phyloP scores from a whole-genome alignment of 768 basidiomycete species.

The Suillus plorans region DNA sequence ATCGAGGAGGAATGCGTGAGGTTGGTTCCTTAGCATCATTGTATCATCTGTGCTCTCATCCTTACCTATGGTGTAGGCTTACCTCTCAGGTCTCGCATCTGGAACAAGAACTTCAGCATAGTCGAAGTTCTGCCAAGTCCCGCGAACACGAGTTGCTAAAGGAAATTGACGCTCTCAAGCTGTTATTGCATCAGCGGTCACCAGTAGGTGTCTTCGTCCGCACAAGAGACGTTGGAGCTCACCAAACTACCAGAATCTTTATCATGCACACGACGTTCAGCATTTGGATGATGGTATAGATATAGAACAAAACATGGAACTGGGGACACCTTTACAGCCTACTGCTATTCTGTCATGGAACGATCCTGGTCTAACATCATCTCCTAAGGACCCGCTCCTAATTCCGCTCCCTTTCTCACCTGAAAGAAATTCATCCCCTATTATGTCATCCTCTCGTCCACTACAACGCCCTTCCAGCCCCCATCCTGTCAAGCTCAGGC shows the following conservation, averaged over 20 bases:
- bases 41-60: neutral
- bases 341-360: slow-evolving; percentile 21
- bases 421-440: slow-evolving; percentile 17
- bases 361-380: neutral
- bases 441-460: neutral
- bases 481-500: slow-evolving; percentile 17
- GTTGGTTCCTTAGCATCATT: slow-evolving; percentile 20
- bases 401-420: slow-evolving; percentile 23
- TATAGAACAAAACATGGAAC: slow-evolving; percentile 49
- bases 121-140: slow-evolving; percentile 19
- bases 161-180: slow-evolving; percentile 26
- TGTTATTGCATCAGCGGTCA: slow-evolving; percentile 3
- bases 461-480: slow-evolving; percentile 12
- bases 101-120: slow-evolving; percentile 29
- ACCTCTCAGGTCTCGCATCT: slow-evolving; percentile 28
- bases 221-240: neutral
- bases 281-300: slow-evolving; percentile 34
- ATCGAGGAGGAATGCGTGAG: slow-evolving; percentile 37
- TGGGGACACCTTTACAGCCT: slow-evolving; percentile 49
- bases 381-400: slow-evolving; percentile 10
- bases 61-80: slow-evolving; percentile 23
- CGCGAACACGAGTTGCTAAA: slow-evolving; percentile 36
- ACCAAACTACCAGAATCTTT: slow-evolving; percentile 10
- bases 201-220: slow-evolving; percentile 6
- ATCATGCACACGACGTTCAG: slow-evolving; percentile 12